Evolutionary conservation across 1,284 basidiomycete genomes (phyloP).

Genomic region (Cutaneotrichosporon daszewskae): DNA sequence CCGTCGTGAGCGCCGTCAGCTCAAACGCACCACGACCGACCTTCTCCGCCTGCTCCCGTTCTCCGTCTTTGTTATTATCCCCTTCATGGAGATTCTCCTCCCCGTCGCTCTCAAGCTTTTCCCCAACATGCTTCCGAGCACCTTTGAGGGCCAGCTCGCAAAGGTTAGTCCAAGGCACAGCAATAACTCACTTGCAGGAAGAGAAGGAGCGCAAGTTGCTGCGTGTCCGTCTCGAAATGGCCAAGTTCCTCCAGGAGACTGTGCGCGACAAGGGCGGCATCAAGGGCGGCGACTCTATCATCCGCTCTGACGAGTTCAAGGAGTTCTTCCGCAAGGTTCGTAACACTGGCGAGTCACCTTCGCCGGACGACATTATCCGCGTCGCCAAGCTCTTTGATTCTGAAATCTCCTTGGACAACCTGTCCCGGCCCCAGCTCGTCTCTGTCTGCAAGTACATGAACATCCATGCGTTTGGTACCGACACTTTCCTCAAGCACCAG

Average conservation of each 20-base stretch:
- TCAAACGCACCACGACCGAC: constrained; percentile 89
- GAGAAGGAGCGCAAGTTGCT: constrained; percentile 96
- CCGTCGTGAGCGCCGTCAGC: constrained; percentile 87
- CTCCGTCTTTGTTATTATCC: constrained; percentile 88
- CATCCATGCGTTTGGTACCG: constrained; percentile 95
- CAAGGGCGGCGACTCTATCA: constrained; percentile 84
- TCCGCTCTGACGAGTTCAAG: constrained; percentile 93
- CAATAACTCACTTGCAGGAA: constrained; percentile 55
- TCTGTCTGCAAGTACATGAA: constrained; percentile 98
- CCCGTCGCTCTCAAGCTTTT: constrained; percentile 95
- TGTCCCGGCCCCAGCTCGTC: constrained; percentile 92
- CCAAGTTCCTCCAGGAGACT: constrained; percentile 98
- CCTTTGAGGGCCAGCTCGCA: constrained; percentile 95
- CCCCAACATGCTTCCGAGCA: constrained; percentile 97
- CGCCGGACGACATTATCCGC: constrained; percentile 78
- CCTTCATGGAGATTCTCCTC: constrained; percentile 97
- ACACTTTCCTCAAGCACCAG: constrained; percentile 93
- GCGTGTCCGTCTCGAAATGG: constrained; percentile 94
- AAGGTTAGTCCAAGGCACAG: constrained; percentile 54
- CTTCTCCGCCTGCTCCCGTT: constrained; percentile 90
- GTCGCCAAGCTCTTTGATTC: constrained; percentile 97
- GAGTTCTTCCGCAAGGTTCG: constrained; percentile 99
- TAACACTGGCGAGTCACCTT: constrained; percentile 89
- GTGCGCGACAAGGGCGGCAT: constrained; percentile 80
- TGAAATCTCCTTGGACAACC: constrained; percentile 94